These are phyloP conservation scores for Colletotrichum plurivorum DNA, from an alignment of 2,329 filamentous ascomycete species.

Conservation along the genomic window DNA sequence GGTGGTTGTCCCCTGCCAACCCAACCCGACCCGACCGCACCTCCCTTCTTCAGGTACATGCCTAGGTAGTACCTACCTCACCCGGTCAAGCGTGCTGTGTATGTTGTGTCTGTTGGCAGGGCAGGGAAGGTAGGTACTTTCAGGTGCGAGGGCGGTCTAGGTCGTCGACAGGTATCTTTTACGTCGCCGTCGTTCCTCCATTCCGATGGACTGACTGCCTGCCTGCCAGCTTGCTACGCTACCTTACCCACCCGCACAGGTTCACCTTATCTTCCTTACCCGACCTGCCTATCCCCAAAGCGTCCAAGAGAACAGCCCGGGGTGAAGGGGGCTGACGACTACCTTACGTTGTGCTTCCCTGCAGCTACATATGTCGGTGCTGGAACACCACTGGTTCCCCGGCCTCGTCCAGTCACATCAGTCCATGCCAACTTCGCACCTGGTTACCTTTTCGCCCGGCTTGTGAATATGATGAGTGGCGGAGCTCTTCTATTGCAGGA, in stretches of 20 bases:
- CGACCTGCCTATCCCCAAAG: conserved; percentile 11
- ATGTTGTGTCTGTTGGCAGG: neutral
- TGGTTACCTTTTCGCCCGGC: conserved; percentile 27
- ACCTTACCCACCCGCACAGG: conserved; percentile 1
- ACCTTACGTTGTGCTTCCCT: conserved; percentile 19
- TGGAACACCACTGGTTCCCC: conserved; percentile 20
- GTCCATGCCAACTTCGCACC: conserved; percentile 23
- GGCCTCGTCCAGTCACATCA: conserved; percentile 15
- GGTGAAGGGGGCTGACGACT: conserved; percentile 6
- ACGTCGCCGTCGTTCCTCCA: neutral
- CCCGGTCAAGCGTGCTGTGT: neutral
- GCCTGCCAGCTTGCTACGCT: neutral
- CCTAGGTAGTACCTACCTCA: neutral
- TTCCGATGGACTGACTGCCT: neutral
- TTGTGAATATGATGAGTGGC: conserved; percentile 32
- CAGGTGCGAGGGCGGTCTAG: no score
- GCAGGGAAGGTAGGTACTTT: no score
- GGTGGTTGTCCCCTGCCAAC: conserved; percentile 1
- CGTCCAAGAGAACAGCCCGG: neutral
- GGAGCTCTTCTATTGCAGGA: conserved; percentile 34
- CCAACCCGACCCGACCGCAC: neutral
- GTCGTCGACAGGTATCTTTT: neutral
- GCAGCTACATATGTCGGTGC: conserved; percentile 16
- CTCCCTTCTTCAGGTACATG: neutral
- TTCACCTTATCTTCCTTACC: conserved; percentile 16